Percentiles rank a stretch among this genome's conserved stretches.
Evolutionary conservation across 768 basidiomycete genomes (phyloP).

Genomic region (Boletus eberwhitei): DNA sequence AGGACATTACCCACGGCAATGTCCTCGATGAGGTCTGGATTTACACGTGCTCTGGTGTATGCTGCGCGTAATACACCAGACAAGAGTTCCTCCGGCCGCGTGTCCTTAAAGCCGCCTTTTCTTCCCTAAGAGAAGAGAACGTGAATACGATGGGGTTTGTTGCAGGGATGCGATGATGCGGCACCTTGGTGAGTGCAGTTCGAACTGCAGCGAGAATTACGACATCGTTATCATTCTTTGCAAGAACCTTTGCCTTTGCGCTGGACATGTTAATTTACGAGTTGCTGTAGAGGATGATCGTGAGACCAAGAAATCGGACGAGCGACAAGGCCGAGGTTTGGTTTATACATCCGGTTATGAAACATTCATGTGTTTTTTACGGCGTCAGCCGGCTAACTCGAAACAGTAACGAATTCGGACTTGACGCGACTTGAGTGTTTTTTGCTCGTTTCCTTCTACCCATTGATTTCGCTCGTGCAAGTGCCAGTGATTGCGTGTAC

Average conservation of each 20-base stretch:
- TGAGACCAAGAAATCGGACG: background rate
- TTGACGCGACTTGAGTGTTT: background rate
- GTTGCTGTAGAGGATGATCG: background rate
- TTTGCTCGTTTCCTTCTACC: background rate
- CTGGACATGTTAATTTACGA: conserved; percentile 19
- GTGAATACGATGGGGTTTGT: background rate
- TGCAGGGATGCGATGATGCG: background rate
- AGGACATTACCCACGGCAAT: conserved; percentile 87
- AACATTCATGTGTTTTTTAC: conserved; percentile 24
- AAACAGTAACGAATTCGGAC: background rate
- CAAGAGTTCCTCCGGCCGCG: conserved; percentile 77
- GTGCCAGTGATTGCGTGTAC: background rate
- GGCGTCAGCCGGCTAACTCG: background rate
- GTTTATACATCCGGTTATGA: conserved; percentile 20
- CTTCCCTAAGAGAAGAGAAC: conserved; percentile 47
- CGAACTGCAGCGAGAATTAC: conserved; percentile 88
- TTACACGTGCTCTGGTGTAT: conserved; percentile 63
- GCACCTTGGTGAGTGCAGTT: conserved; percentile 88
- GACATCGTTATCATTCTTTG: conserved; percentile 80
- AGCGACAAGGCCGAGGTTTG: background rate
- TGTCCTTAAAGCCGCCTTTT: conserved; percentile 92
- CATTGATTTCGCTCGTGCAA: background rate
- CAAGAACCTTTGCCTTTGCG: conserved; percentile 58
- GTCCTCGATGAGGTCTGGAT: conserved; percentile 82
- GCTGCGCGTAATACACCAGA: conserved; percentile 72